Evolutionary conservation across 805 yeast species (phyloP).

Genomic region (Millerozyma acaciae): DNA sequence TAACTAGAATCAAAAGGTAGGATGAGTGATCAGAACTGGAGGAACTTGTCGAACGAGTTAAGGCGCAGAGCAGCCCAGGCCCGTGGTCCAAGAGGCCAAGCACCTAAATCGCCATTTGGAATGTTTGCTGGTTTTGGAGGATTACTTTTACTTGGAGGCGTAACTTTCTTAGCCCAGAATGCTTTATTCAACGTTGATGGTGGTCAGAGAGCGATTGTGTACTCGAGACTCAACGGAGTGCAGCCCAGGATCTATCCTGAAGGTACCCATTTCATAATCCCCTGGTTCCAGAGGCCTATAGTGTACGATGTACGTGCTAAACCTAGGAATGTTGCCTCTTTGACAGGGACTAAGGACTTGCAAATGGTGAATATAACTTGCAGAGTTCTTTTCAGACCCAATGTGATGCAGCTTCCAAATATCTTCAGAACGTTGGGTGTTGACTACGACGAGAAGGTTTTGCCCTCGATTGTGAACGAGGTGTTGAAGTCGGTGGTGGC

Average conservation of each 20-base stretch:
- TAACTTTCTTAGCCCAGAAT: slow-evolving; percentile 37
- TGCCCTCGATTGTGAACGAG: slow-evolving; percentile 97
- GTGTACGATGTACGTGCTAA: slow-evolving; percentile 94
- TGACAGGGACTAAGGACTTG: slow-evolving; percentile 96
- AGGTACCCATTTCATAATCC: slow-evolving; percentile 92
- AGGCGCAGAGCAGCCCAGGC: slow-evolving; percentile 36
- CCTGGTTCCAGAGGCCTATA: slow-evolving; percentile 92
- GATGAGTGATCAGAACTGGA: slow-evolving; percentile 44
- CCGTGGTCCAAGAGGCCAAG: slow-evolving; percentile 24
- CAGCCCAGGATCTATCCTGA: slow-evolving; percentile 79
- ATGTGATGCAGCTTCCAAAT: slow-evolving; percentile 68
- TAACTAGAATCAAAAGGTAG: too few species aligned
- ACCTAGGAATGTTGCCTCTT: slow-evolving; percentile 92
- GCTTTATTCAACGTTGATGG: slow-evolving; percentile 77
- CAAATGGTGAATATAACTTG: slow-evolving; percentile 99
- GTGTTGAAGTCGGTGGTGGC: slow-evolving; percentile 96
- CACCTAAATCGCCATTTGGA: slow-evolving; percentile 29
- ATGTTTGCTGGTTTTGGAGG: slow-evolving; percentile 43
- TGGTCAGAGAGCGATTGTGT: slow-evolving; percentile 96
- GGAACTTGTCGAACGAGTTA: slow-evolving; percentile 36
- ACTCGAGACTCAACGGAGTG: slow-evolving; percentile 83
- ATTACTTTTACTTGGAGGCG: slow-evolving; percentile 37
- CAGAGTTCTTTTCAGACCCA: slow-evolving; percentile 91
- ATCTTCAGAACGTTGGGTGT: slow-evolving; percentile 89
- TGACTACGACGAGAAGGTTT: slow-evolving; percentile 94